Conservation (phyloP, 805 yeast genomes). For the Metschnikowia proteae region DNA sequence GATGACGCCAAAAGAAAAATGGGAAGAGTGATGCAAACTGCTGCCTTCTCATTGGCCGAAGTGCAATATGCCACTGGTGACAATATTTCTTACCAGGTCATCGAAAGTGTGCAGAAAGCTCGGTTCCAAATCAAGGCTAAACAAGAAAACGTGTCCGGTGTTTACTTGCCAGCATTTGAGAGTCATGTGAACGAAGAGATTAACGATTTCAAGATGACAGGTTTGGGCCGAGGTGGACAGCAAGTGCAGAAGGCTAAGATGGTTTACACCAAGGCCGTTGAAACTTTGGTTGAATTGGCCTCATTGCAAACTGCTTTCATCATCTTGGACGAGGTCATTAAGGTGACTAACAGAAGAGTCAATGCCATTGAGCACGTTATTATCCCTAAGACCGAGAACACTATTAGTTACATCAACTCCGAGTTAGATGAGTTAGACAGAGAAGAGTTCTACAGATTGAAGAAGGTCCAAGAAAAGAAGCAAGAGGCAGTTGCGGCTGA, state of each 20-base stretch:
- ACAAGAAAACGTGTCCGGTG: slow-evolving; percentile 97
- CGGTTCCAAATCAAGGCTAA: slow-evolving; percentile 86
- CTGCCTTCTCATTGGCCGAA: slow-evolving; percentile 95
- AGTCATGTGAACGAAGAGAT: slow-evolving; percentile 76
- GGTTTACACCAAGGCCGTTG: slow-evolving; percentile 95
- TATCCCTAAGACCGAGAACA: slow-evolving; percentile 95
- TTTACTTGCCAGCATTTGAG: slow-evolving; percentile 88
- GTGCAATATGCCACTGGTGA: slow-evolving; percentile 98
- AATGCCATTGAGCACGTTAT: slow-evolving; percentile 98
- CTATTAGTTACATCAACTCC: slow-evolving; percentile 85
- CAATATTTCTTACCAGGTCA: slow-evolving; percentile 91
- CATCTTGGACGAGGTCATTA: slow-evolving; percentile 94
- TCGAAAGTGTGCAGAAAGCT: slow-evolving; percentile 87
- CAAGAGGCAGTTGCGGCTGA: slow-evolving; percentile 69
- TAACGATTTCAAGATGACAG: slow-evolving; percentile 94
- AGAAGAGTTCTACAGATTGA: slow-evolving; percentile 95
- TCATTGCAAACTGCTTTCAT: slow-evolving; percentile 96
- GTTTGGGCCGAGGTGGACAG: slow-evolving; percentile 97
- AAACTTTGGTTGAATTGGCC: slow-evolving; percentile 91
- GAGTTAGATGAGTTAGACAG: slow-evolving; percentile 97
- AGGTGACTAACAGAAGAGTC: slow-evolving; percentile 96
- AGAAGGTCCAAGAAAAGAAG: slow-evolving; percentile 94
- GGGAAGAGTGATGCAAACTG: slow-evolving; percentile 98
- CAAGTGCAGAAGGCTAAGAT: slow-evolving; percentile 92
- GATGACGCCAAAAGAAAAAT: slow-evolving; percentile 94